phyloP scores from a whole-genome alignment of 2,329 filamentous ascomycete genomes.

The Aspergillus intermedius region DNA sequence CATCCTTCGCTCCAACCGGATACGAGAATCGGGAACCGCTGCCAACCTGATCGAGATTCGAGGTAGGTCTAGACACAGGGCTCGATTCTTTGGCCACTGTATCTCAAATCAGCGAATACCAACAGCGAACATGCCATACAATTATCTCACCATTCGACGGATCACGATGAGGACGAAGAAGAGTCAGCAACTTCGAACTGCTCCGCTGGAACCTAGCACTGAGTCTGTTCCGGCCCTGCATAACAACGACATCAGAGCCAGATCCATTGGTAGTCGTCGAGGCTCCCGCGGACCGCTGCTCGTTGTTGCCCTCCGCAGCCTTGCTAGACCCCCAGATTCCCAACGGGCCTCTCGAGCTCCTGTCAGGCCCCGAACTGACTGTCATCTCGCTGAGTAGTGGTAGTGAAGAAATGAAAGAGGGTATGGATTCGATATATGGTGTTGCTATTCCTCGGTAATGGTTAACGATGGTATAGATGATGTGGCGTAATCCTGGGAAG shows the following conservation, averaged over 20 bases:
- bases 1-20: neutral
- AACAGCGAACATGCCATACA: neutral
- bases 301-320: conserved; percentile 8
- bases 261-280: conserved; percentile 22
- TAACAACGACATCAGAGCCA: conserved; percentile 13
- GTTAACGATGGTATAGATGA: neutral
- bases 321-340: conserved; percentile 17
- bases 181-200: conserved; percentile 31
- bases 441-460: neutral
- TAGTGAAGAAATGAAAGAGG: neutral
- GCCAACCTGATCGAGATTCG: neutral
- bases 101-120: neutral
- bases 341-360: conserved; percentile 19
- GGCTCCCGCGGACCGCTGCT: conserved; percentile 9
- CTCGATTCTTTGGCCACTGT: conserved; percentile 5
- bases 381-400: conserved; percentile 13
- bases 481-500: neutral
- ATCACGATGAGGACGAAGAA: conserved; percentile 24
- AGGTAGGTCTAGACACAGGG: neutral
- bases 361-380: conserved; percentile 12
- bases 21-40: neutral
- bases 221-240: conserved; percentile 16
- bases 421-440: neutral
- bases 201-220: conserved; percentile 27
- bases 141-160: conserved; percentile 19